A percentile compares a stretch with the other conserved stretches of the same genome.
Conservation (phyloP, 179 eudicot species). For the Silene noctiflora region DNA sequence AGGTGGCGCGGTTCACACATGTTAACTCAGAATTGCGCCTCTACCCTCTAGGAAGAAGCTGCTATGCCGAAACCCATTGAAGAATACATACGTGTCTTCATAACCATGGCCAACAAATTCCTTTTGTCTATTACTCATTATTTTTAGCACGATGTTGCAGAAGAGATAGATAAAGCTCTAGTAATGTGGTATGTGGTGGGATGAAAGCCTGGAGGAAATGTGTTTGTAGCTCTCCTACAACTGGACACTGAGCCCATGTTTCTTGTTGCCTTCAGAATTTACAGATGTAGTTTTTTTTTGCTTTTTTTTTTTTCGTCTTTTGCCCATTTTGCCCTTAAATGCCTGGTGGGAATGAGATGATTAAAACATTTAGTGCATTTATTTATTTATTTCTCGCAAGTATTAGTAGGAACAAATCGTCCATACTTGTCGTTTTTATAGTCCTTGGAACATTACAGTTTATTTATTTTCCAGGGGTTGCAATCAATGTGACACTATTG, state of each 20-base stretch:
- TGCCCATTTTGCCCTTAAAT: constrained; percentile 18
- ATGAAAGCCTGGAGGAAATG: constrained; percentile 37
- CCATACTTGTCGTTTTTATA: neutral
- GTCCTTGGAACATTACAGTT: neutral
- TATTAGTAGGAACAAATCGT: constrained; percentile 21
- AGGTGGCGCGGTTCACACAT: constrained; percentile 26
- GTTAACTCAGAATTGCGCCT: constrained; percentile 33
- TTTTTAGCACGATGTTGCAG: constrained; percentile 27
- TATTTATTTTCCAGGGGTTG: constrained; percentile 6
- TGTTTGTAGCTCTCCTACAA: constrained; percentile 64
- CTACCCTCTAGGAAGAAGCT: constrained; percentile 40
- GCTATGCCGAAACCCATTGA: constrained; percentile 22
- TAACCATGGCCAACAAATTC: constrained; percentile 29
- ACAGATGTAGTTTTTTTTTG: constrained; percentile 33
- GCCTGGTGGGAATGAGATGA: constrained; percentile 14
- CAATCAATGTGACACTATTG: neutral
- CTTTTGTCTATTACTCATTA: constrained; percentile 38
- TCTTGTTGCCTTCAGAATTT: constrained; percentile 38
- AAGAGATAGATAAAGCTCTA: constrained; percentile 34
- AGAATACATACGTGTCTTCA: constrained; percentile 24
- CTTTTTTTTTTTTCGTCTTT: constrained; percentile 9
- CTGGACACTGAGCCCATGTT: constrained; percentile 31
- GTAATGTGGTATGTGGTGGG: constrained; percentile 32
- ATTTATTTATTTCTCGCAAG: constrained; percentile 34
- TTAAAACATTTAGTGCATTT: constrained; percentile 29